These are phyloP conservation scores for Desmodesmus armatus DNA, from an alignment of 139 green algal genomes.

Conservation along the genomic window DNA sequence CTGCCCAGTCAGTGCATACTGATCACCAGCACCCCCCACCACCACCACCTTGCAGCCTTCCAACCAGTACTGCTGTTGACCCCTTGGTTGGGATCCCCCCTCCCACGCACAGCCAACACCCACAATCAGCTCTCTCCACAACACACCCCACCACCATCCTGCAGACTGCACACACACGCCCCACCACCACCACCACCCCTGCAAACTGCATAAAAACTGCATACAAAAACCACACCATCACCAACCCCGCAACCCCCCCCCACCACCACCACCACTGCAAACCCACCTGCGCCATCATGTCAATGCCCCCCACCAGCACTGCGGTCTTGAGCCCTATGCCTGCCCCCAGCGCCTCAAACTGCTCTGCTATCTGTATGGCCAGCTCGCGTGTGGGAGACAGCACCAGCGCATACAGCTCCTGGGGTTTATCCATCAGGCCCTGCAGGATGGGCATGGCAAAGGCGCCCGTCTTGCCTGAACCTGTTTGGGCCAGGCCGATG, in stretches of 20 bases:
- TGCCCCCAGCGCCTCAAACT: constrained; percentile 95
- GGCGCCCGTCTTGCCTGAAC: constrained; percentile 97
- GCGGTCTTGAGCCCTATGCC: constrained; percentile 90
- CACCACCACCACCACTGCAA: constrained; percentile 55
- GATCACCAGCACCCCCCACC: background rate
- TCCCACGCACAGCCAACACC: too few relatives aligned
- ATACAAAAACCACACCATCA: too few relatives aligned
- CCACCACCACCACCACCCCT: too few relatives aligned
- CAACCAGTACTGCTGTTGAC: too few relatives aligned
- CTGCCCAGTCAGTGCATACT: background rate
- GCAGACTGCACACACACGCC: too few relatives aligned
- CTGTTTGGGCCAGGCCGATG: constrained; percentile 98
- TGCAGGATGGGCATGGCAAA: constrained; percentile 98
- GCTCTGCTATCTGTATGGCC: constrained; percentile 98
- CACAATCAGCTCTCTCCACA: too few relatives aligned
- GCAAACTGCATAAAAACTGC: background rate
- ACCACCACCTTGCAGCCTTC: too few relatives aligned
- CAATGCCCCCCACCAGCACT: constrained; percentile 96
- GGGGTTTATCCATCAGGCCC: constrained; percentile 90
- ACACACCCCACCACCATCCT: too few relatives aligned
- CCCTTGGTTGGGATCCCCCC: too few relatives aligned
- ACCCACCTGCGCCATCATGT: constrained; percentile 99
- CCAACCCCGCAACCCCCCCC: background rate
- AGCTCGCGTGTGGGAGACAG: constrained; percentile 97
- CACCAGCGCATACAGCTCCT: constrained; percentile 93